Evolutionary conservation across 2,329 filamentous ascomycete species (phyloP).

Genomic region (Sclerotinia trifoliorum): DNA sequence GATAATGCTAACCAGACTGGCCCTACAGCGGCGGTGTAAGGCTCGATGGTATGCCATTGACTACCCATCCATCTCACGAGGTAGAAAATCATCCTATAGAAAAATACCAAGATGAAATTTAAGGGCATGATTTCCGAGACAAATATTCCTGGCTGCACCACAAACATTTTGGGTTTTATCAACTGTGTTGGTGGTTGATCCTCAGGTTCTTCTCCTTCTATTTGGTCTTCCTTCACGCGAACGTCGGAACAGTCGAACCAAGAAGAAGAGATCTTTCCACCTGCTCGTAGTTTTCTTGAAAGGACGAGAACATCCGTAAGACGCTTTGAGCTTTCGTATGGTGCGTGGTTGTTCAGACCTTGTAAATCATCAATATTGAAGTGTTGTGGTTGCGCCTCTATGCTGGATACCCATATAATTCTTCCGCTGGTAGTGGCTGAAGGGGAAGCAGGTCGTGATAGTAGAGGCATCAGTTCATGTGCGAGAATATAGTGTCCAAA

Average conservation of each 20-base stretch:
- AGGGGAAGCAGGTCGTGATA: slow-evolving; percentile 44
- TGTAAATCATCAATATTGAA: slow-evolving; percentile 73
- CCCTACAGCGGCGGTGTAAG: slow-evolving; percentile 74
- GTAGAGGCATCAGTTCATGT: slow-evolving; percentile 74
- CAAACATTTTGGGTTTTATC: slow-evolving; percentile 64
- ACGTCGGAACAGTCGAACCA: slow-evolving; percentile 52
- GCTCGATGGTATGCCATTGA: slow-evolving; percentile 79
- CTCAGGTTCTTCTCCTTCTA: slow-evolving; percentile 30
- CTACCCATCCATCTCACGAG: slow-evolving; percentile 76
- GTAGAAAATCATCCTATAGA: slow-evolving; percentile 67
- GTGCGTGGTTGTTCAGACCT: slow-evolving; percentile 54
- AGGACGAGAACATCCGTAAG: slow-evolving; percentile 82
- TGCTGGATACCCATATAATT: slow-evolving; percentile 82
- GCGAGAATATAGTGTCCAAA: slow-evolving; percentile 93
- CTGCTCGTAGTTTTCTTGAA: slow-evolving; percentile 65
- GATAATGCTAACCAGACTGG: slow-evolving; percentile 77
- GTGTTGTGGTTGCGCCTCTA: slow-evolving; percentile 60
- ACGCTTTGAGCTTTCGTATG: slow-evolving; percentile 87
- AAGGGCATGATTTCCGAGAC: slow-evolving; percentile 79
- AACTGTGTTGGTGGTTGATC: slow-evolving; percentile 20
- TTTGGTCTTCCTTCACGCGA: not conserved
- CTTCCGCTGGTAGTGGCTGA: slow-evolving; percentile 34
- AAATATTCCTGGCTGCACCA: slow-evolving; percentile 84
- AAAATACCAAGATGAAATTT: slow-evolving; percentile 64
- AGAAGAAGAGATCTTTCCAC: slow-evolving; percentile 53